Base-by-base conservation (phyloP, 2,329 filamentous ascomycete genomes). In the Colletotrichum karsti region DNA sequence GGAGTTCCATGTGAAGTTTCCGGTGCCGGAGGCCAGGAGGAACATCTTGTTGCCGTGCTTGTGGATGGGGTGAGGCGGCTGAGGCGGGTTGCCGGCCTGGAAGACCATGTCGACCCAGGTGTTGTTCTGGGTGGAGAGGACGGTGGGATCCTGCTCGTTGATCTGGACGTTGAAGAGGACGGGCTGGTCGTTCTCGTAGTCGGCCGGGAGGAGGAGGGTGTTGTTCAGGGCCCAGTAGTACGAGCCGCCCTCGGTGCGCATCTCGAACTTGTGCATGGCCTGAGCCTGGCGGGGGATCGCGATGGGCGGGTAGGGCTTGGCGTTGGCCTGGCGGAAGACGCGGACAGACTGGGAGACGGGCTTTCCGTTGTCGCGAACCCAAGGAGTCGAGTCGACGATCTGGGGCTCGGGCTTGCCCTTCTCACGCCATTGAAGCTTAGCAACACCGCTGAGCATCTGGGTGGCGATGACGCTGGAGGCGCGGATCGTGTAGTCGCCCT, bases 11-110 rank as follows among this genome's bases (percentile, higher is more conserved):
- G 78, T 82, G 73, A 87, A 91, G 1, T 70, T 61, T 0, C 87
- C 87, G 0, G 71, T 72, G 2, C 88, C 89, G 0, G 77, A 65
- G 1, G 89, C 89, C 35, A 91, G 82, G 20, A 84, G 77, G 72
- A 83, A 90, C 78, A 86, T 88, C 74, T 88, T 89, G 72, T 85
- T 88, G 51, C 85, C 84, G 76, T 91, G 89, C 79, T 90, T 90
- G 81, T 91, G 89, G 56, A 91, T 86, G 0, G 88, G 86, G 66
- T 91, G 89, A 9, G 85, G 80, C 5, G 84, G 87, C 72, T 88
- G 85, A 7, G 84, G 78, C 3, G 77, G 76, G 2, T 73, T 73
- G n/a, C 76, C 74, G 2, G 84, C 77, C 30, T 82, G 76, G 66
- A 88, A 80, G 69, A 90, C 79, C n/a, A 89, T 73, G 72, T 90